Evolutionary conservation across 2,329 filamentous ascomycete species (phyloP).

Genomic region (Sporothrix luriei): DNA sequence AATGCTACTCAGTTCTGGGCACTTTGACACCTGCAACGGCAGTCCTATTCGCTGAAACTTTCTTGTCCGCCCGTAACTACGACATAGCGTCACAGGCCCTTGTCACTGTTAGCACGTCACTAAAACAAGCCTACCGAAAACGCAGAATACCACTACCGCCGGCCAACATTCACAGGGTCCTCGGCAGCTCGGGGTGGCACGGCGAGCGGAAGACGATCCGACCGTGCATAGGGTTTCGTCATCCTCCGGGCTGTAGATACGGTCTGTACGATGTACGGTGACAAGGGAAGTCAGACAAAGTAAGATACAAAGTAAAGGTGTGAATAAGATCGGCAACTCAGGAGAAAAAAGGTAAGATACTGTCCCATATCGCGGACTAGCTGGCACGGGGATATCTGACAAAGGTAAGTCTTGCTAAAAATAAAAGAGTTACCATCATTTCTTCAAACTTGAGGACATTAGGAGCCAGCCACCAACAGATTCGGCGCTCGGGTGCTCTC

Average conservation of each 20-base stretch:
- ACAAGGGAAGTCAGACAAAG: background rate
- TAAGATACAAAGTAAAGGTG: background rate
- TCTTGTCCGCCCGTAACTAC: constrained; percentile 14
- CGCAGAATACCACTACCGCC: no score
- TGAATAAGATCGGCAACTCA: constrained; percentile 10
- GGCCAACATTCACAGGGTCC: background rate
- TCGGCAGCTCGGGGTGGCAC: background rate
- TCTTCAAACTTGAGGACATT: no score
- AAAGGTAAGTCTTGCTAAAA: no score
- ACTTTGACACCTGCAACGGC: constrained; percentile 20
- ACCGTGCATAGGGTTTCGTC: background rate
- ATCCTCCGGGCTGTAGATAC: constrained; percentile 12
- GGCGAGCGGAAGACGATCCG: constrained; percentile 3
- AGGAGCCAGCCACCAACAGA: no score
- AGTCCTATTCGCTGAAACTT: constrained; percentile 22
- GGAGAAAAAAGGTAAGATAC: no score
- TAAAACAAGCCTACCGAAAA: no score
- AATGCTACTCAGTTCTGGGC: constrained; percentile 14
- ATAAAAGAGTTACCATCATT: no score
- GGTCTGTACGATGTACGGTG: constrained; percentile 2
- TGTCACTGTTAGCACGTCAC: background rate
- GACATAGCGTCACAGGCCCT: constrained; percentile 13
- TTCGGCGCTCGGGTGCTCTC: background rate
- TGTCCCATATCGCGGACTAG: no score
- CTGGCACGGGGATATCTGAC: no score